Evolutionary conservation across 371 early-diverging fungal genomes (phyloP).

Genomic region (Actinomortierella ambigua): DNA sequence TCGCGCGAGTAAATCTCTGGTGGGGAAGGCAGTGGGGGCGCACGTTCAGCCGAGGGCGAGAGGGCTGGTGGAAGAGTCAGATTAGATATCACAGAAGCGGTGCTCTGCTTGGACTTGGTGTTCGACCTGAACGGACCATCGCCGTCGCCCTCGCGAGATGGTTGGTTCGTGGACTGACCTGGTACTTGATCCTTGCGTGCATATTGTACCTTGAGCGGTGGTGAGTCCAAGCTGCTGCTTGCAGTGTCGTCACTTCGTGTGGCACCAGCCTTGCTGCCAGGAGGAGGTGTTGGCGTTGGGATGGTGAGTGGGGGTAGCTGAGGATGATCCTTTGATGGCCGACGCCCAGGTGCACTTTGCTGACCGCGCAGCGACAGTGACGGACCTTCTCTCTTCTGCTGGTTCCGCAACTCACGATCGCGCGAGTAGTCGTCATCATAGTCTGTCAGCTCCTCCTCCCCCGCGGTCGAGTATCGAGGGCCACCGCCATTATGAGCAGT

Average conservation of each 20-base stretch:
- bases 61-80: conserved; percentile 37
- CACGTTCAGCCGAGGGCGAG: conserved; percentile 9
- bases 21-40: too few relatives aligned
- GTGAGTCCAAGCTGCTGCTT: conserved; percentile 29
- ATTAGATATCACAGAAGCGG: conserved; percentile 36
- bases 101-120: conserved; percentile 20
- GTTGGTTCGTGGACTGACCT: too few relatives aligned
- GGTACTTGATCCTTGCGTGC: conserved; percentile 4
- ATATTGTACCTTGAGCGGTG: conserved; percentile 45
- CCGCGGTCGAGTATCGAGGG: conserved; percentile 9
- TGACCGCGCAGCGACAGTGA: too few relatives aligned
- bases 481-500: neutral
- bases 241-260: too few relatives aligned
- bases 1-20: too few relatives aligned
- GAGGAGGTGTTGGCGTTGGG: too few relatives aligned
- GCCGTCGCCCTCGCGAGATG: neutral
- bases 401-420: too few relatives aligned
- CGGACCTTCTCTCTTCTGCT: too few relatives aligned
- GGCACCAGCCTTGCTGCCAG: too few relatives aligned
- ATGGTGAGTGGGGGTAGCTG: too few relatives aligned
- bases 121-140: neutral
- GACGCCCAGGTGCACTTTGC: too few relatives aligned
- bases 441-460: conserved; percentile 14
- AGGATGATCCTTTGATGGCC: too few relatives aligned
- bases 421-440: conserved; percentile 11